A percentile compares a stretch with the other conserved stretches of the same genome.
Evolutionary conservation across 805 yeast genomes (phyloP).

Genomic region (Starmerella asiatica): DNA sequence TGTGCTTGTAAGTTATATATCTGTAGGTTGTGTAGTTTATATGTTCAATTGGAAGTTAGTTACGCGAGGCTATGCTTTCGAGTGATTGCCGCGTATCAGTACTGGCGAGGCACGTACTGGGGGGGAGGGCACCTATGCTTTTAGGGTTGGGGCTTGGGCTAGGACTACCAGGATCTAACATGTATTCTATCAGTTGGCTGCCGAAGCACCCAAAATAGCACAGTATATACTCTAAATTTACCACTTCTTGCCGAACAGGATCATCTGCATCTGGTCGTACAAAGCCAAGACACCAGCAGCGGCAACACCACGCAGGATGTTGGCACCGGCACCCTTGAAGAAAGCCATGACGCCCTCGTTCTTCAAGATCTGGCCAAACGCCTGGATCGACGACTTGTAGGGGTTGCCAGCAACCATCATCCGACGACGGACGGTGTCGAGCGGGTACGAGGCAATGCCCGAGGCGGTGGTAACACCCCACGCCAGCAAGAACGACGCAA

Average conservation of each 20-base stretch:
- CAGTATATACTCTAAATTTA: too few species aligned
- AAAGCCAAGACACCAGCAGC: slow-evolving; percentile 96
- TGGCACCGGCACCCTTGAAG: slow-evolving; percentile 98
- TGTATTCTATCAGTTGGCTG: too few species aligned
- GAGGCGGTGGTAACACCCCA: slow-evolving; percentile 96
- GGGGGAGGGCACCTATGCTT: too few species aligned
- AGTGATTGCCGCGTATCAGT: too few species aligned
- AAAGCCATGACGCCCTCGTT: slow-evolving; percentile 80
- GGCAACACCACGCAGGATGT: slow-evolving; percentile 97
- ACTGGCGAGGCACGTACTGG: too few species aligned
- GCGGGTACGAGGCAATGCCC: slow-evolving; percentile 93
- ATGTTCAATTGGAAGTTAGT: too few species aligned
- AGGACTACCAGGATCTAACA: too few species aligned
- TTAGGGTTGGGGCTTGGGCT: too few species aligned
- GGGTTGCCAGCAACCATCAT: slow-evolving; percentile 98
- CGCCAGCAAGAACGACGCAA: slow-evolving; percentile 86
- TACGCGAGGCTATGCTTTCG: too few species aligned
- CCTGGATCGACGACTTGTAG: slow-evolving; percentile 84
- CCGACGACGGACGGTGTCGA: slow-evolving; percentile 96
- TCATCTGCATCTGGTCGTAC: slow-evolving; percentile 88
- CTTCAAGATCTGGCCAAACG: slow-evolving; percentile 75
- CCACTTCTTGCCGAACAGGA: slow-evolving; percentile 73
- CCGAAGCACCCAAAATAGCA: too few species aligned
- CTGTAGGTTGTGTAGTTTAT: too few species aligned
- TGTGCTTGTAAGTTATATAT: too few species aligned